phyloP scores from a whole-genome alignment of 2,329 filamentous ascomycete species.

The Aspergillus latus region DNA sequence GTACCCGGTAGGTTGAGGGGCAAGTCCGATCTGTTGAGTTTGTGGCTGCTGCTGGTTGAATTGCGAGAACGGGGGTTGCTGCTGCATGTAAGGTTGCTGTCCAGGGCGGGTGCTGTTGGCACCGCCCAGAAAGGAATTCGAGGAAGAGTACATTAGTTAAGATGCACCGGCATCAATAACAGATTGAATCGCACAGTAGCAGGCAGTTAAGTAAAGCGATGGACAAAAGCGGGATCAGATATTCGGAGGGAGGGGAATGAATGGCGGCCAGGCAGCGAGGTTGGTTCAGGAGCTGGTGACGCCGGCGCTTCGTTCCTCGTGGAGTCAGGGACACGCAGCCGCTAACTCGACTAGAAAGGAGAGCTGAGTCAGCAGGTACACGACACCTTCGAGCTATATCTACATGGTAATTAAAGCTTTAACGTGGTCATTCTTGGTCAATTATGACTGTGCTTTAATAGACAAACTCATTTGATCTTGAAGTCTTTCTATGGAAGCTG shows the following conservation, averaged over 20 bases:
- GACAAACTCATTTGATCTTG: no score
- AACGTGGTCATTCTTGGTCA: no score
- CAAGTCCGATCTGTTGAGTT: slow-evolving; percentile 55
- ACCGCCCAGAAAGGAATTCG: slow-evolving; percentile 81
- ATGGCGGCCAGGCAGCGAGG: slow-evolving; percentile 20
- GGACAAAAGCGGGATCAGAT: slow-evolving; percentile 21
- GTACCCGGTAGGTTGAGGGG: slow-evolving; percentile 57
- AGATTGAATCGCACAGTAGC: not conserved
- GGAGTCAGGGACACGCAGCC: slow-evolving; percentile 25
- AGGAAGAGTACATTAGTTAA: slow-evolving; percentile 78
- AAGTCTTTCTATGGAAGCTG: not conserved
- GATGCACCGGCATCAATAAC: slow-evolving; percentile 27
- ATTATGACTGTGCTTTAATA: no score
- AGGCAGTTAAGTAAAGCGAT: slow-evolving; percentile 4
- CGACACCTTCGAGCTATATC: not conserved
- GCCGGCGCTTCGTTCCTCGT: slow-evolving; percentile 18
- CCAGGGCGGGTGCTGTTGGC: slow-evolving; percentile 72
- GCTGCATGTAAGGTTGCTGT: slow-evolving; percentile 54
- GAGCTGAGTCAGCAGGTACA: slow-evolving; percentile 9
- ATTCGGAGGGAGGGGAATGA: slow-evolving; percentile 26
- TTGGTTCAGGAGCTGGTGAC: slow-evolving; percentile 27
- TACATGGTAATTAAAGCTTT: no score
- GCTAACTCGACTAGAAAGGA: slow-evolving; percentile 22
- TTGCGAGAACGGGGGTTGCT: slow-evolving; percentile 50
- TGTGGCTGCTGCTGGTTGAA: slow-evolving; percentile 53